These are phyloP conservation scores for Colletotrichum godetiae DNA, from an alignment of 2,329 filamentous ascomycete species.

Conservation along the genomic window DNA sequence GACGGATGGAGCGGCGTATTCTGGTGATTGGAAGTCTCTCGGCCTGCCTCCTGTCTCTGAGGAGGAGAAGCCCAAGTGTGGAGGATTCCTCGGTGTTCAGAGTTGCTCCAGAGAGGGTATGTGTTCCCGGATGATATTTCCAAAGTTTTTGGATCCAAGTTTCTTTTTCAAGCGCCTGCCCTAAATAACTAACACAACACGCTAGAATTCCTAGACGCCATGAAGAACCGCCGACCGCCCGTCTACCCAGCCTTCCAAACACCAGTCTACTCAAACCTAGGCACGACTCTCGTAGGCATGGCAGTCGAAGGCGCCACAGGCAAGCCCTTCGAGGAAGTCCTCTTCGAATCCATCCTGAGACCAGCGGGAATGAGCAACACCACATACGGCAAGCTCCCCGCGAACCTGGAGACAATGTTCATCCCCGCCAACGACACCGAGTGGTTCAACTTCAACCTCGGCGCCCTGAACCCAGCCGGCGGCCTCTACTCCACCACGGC, in stretches of 20 bases:
- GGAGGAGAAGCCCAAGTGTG: constrained; percentile 44
- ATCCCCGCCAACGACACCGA: constrained; percentile 46
- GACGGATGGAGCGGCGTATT: constrained; percentile 45
- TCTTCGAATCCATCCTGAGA: constrained; percentile 53
- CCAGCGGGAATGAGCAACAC: constrained; percentile 55
- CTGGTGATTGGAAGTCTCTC: constrained; percentile 42
- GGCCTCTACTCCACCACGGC: constrained; percentile 54
- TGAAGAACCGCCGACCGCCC: constrained; percentile 46
- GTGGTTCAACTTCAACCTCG: constrained; percentile 48
- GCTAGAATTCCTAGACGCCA: constrained; percentile 42
- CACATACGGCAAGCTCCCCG: constrained; percentile 46
- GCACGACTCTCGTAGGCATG: constrained; percentile 55
- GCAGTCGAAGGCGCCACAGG: constrained; percentile 57
- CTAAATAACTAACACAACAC: not conserved
- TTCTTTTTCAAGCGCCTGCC: no score
- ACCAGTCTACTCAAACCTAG: constrained; percentile 62
- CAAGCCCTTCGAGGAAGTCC: constrained; percentile 50
- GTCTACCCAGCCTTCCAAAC: constrained; percentile 55
- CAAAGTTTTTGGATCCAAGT: not conserved
- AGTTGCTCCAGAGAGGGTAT: constrained; percentile 43
- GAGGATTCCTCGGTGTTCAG: constrained; percentile 47
- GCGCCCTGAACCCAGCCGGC: constrained; percentile 49
- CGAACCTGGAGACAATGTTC: constrained; percentile 43
- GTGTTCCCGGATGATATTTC: not conserved
- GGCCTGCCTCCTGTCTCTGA: constrained; percentile 46